Base-by-base conservation (phyloP, 2,329 filamentous ascomycete genomes). In the Diaporthe sp. region DNA sequence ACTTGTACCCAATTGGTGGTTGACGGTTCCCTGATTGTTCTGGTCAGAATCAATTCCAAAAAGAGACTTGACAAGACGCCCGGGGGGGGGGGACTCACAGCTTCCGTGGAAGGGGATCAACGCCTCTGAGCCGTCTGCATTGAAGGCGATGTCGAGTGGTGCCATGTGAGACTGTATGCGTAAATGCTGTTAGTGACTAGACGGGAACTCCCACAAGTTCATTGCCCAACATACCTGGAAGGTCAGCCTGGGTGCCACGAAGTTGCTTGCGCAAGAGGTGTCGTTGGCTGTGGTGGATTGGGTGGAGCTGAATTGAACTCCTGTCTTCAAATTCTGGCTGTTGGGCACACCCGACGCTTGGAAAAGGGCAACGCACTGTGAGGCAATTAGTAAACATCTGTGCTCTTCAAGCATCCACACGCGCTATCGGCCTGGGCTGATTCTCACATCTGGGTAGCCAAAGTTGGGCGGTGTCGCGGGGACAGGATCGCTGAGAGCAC, bases 31-130 rank as follows among this genome's bases (percentile, higher is more conserved):
- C 63, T 67, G 9, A 1, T 25, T 25, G 20, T 37, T 31, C 20
- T 10, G 20, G 31, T 67, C 28, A 67, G 63, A 28, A 28, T 28
- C 28, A 28, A 28, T 28, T 28, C 28, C 28, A 28, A 28, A 28
- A 28, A 28, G 28, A 28, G 2, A 28, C 28, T 28, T 28, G 28
- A 28, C 28, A 28, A 28, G 28, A 28, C 28, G 28, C 28, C 28
- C 28, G 28, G 28, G 28, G 28, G 28, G 28, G 28, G 28, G 28
- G 28, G 28, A n/a, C 28, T 28, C 28, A 92, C 93, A 94, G 82
- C 90, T 92, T 8, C 93, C 93, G 81, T 94, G 93, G 82, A 94
- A 94, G 0, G 90, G 87, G 37, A 95, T 84, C 84, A 89, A 94
- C 1, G 92, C 92, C 10, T 85, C 87, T n/a, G 87, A 89, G 25